These are phyloP conservation scores for Lumnitzera littorea DNA, from an alignment of 345 rosid species.

Conservation along the genomic window DNA sequence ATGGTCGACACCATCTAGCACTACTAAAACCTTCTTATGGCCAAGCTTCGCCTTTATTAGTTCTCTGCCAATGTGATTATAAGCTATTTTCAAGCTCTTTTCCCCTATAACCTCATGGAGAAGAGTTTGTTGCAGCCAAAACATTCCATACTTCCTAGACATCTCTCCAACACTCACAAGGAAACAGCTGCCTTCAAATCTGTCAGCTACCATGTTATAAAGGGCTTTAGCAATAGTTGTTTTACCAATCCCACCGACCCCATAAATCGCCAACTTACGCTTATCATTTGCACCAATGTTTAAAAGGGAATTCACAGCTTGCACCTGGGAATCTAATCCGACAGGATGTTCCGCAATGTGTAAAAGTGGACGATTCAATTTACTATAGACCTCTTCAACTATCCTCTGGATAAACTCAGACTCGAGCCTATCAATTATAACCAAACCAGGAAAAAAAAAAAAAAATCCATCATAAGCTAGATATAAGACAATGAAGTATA, in stretches of 20 bases:
- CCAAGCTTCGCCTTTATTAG: slow-evolving; percentile 5
- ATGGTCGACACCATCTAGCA: slow-evolving; percentile 18
- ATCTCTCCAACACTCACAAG: slow-evolving; percentile 28
- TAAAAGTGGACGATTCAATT: neutral
- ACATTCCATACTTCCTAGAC: neutral
- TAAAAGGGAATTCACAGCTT: neutral
- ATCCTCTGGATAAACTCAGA: slow-evolving; percentile 5
- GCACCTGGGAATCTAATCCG: slow-evolving; percentile 7
- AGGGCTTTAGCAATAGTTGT: slow-evolving; percentile 24
- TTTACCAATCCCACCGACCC: slow-evolving; percentile 12
- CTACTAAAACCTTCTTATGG: slow-evolving; percentile 8
- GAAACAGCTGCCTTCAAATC: slow-evolving; percentile 26
- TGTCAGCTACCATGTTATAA: slow-evolving; percentile 8
- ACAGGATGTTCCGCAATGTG: slow-evolving; percentile 8
- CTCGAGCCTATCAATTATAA: slow-evolving; percentile 5
- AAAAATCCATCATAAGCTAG: neutral
- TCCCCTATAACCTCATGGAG: slow-evolving; percentile 2
- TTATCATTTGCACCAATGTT: neutral
- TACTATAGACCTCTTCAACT: neutral
- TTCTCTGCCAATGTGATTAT: neutral
- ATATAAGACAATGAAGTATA: too few relatives aligned
- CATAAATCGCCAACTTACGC: slow-evolving; percentile 8
- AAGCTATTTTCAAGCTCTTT: neutral
- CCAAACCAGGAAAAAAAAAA: neutral
- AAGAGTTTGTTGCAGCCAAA: slow-evolving; percentile 10